These are phyloP conservation scores for Phylloporus scabripes DNA, from an alignment of 768 basidiomycete species.

Conservation along the genomic window DNA sequence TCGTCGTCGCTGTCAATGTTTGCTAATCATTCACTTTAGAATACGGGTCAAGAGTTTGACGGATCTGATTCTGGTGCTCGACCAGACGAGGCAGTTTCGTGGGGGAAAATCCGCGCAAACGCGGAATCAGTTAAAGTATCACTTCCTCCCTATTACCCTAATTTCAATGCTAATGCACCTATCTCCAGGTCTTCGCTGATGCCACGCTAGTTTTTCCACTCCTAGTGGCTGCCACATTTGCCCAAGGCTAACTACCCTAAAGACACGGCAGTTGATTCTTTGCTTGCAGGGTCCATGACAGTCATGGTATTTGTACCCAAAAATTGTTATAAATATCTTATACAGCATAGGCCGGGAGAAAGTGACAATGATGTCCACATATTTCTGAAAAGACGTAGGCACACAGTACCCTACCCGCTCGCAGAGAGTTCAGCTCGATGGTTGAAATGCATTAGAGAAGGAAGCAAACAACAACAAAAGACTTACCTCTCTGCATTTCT, in stretches of 20 bases:
- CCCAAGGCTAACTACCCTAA: slow-evolving; percentile 33
- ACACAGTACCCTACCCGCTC: slow-evolving; percentile 8
- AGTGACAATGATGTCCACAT: slow-evolving; percentile 1
- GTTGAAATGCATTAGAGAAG: slow-evolving; percentile 10
- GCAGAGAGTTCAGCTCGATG: slow-evolving; percentile 23
- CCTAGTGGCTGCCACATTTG: slow-evolving; percentile 92
- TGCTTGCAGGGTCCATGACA: not conserved
- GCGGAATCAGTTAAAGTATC: slow-evolving; percentile 77
- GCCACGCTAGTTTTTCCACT: slow-evolving; percentile 95
- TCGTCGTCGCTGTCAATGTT: not conserved
- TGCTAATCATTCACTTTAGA: slow-evolving; percentile 40
- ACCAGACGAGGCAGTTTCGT: slow-evolving; percentile 96
- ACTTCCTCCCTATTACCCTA: not conserved
- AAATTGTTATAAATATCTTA: slow-evolving; percentile 11
- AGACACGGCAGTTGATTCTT: not conserved
- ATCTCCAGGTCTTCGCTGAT: slow-evolving; percentile 75
- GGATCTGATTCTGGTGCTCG: slow-evolving; percentile 96
- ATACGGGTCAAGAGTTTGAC: slow-evolving; percentile 99
- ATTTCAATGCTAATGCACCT: slow-evolving; percentile 3
- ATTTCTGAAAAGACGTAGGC: not conserved
- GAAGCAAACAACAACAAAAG: slow-evolving; percentile 2
- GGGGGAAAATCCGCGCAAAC: slow-evolving; percentile 94
- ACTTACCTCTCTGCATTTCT: slow-evolving; percentile 52
- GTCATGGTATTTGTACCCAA: not conserved
- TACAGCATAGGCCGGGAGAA: slow-evolving; percentile 1